Evolutionary conservation across 768 basidiomycete species (phyloP), one percentile per base, ranked within the genome.

Genomic region (Arthromyces matolae): DNA sequence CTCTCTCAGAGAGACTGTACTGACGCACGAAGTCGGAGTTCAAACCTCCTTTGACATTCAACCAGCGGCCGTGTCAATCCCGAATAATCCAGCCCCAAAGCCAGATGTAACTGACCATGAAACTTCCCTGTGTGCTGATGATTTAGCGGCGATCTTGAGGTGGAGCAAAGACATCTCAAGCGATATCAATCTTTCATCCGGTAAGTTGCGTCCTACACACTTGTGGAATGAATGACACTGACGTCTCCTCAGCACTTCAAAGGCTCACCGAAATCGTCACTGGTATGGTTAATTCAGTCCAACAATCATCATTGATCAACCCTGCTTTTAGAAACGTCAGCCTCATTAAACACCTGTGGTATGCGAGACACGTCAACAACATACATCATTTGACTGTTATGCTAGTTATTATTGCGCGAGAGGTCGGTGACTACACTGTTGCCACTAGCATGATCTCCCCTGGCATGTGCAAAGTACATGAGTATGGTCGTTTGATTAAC

Each of bases 81-180:
- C 58, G 34, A 42, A 55, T n/a, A 64, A 66, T 45, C 66, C 58
- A 49, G 57, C 60, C 19, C 54, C 55, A 29, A 73, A 62, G 50
- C 45, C 60, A 29, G 70, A 72, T 37, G 54, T 62, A 13, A 69
- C 69, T 3, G 78, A 80, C 41, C 78, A 79, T 51, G 80, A 81
- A 42, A 74, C 76, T 1, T 76, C 72, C n/a, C 59, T 85, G 29
- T 72, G 72, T 50, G 81, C 83, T 13, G 69, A 77, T 39, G 82
- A 86, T 59, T 66, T 86, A 10, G 79, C 80, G 19, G 79, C 83
- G 0, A 85, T 89, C 41, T 70, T 87, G 25, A 83, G 81, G 56
- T 85, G 83, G 79, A 85, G 81, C 55, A 83, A 84, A 60, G 81
- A 84, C 45, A 85, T 89, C 12, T 84, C 84, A 0, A 79, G 81